Base-by-base conservation (phyloP, 1,139 yeast species). In the Yamadazyma epiphylla region DNA sequence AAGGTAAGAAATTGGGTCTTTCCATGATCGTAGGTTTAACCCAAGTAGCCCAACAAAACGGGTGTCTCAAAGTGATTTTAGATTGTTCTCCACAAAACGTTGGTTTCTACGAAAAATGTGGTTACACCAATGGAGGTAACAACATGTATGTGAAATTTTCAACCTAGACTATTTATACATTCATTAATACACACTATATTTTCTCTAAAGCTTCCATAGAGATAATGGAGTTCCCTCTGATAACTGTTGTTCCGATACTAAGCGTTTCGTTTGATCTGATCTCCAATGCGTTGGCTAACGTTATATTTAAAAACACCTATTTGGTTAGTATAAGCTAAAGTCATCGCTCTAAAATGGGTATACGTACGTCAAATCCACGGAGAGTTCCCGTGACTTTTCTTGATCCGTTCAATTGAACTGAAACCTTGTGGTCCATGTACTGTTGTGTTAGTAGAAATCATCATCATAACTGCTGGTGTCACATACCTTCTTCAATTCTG, bases 71-170 rank as follows among this genome's bases (percentile, higher is more conserved):
- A 62, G 80, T 86, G 11, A 84, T 91, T 30, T 67, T 91, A 49
- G 97, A 94, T 59, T 91, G 98, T 57, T 81, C 85, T 29, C 79
- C 76, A 13, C 75, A 77, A 36, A 91, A 91, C 50, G 82, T 78
- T 22, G 81, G 77, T 3, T 91, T 91, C 59, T 91, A 91, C 54
- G 86, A 87, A 47, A 91, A 88, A 59, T 94, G 98, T 63, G 86
- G 85, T 1, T 72, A 69, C 46, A 50, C 49, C 13, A 59, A 68
- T 32, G 82, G 78, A 22, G 96, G 96, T 5, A 63, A 77, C 25
- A 94, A 85, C 53, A 88, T 88, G 96, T 30, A 27, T 21, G 26
- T 43, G 9, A 41, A 41, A 21, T 40, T 43, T 28, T 22, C 23
- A 23, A 13, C 22, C n/a, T 22, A 13, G 10, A 10, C 13, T 26